Percentiles rank a stretch among this genome's conserved stretches.
These are phyloP conservation scores for Acer saccharum DNA, from an alignment of 345 rosid genomes.

Conservation along the genomic window DNA sequence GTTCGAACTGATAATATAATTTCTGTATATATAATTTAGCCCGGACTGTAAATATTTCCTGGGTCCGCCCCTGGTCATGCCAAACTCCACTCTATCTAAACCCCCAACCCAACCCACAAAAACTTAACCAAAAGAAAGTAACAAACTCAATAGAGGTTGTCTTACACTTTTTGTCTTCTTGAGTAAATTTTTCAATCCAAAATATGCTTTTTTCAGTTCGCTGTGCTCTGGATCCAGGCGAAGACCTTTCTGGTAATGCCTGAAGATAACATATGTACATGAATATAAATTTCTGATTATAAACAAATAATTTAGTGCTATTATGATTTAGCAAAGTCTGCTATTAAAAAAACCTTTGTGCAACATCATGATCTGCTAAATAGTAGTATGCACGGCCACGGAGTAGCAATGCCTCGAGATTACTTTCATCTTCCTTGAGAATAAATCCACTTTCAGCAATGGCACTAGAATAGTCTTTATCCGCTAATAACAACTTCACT, in stretches of 20 bases:
- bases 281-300: slow-evolving; percentile 6
- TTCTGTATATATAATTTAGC: no score
- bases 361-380: slow-evolving; percentile 98
- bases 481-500: slow-evolving; percentile 65
- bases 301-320: neutral
- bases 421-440: slow-evolving; percentile 86
- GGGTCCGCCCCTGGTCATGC: no score
- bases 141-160: slow-evolving; percentile 14
- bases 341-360: slow-evolving; percentile 59
- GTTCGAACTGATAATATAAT: no score
- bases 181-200: slow-evolving; percentile 86
- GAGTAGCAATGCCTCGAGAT: slow-evolving; percentile 83
- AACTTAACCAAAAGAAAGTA: slow-evolving; percentile 5
- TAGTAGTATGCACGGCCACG: slow-evolving; percentile 99
- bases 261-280: slow-evolving; percentile 34
- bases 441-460: slow-evolving; percentile 85
- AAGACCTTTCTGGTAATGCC: slow-evolving; percentile 98
- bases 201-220: slow-evolving; percentile 93
- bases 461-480: slow-evolving; percentile 77
- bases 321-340: neutral
- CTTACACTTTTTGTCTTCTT: slow-evolving; percentile 96
- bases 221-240: slow-evolving; percentile 97
- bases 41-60: no score
- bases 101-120: slow-evolving; percentile 1
- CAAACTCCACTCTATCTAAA: slow-evolving; percentile 13